Evolutionary conservation across 306 rosid genomes (phyloP).

Genomic region (Fagus sylvatica): DNA sequence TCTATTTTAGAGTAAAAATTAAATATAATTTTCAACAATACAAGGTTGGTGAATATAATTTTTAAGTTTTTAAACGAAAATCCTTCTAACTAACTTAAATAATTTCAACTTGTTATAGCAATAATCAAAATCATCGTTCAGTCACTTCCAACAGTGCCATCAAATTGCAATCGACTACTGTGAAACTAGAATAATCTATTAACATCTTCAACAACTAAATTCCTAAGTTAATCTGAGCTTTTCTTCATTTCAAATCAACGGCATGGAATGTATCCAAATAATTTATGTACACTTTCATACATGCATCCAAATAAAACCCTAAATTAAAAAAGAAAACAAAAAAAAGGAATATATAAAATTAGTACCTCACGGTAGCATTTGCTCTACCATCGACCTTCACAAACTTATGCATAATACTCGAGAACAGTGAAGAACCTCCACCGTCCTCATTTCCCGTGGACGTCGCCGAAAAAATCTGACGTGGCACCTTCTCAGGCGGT

Average conservation of each 20-base stretch:
- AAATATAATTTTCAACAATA: no score
- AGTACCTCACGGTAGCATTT: slow-evolving; percentile 50
- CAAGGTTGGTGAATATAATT: no score
- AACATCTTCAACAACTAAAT: background rate
- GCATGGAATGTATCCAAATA: background rate
- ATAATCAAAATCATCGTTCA: background rate
- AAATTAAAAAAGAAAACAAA: no score
- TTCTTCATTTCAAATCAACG: background rate
- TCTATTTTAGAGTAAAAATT: no score
- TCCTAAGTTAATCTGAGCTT: background rate
- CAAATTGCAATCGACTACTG: no score
- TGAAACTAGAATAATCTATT: background rate
- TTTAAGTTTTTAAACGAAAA: no score
- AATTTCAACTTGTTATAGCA: no score
- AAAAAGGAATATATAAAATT: background rate
- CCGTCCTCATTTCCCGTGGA: slow-evolving; percentile 27
- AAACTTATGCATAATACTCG: slow-evolving; percentile 87
- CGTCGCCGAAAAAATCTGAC: slow-evolving; percentile 52
- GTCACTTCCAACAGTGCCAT: slow-evolving; percentile 3
- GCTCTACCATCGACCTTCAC: slow-evolving; percentile 49
- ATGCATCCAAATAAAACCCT: no score
- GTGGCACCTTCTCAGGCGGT: slow-evolving; percentile 94
- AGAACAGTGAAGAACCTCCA: slow-evolving; percentile 51
- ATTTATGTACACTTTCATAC: background rate
- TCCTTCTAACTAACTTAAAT: no score